These are phyloP conservation scores for Saccharomyces uvarum DNA, from an alignment of 1,139 yeast species.

Conservation along the genomic window DNA sequence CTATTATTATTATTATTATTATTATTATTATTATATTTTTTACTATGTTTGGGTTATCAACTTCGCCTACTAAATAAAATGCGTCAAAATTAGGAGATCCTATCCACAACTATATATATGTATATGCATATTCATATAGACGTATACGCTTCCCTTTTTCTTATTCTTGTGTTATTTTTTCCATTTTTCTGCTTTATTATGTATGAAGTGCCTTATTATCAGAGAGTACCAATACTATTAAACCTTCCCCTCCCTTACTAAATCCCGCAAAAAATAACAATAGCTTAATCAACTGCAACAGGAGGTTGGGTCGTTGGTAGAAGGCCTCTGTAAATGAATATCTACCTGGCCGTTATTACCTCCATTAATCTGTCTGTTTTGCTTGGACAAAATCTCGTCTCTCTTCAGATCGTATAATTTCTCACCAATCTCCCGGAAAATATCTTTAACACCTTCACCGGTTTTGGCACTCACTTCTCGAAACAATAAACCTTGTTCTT, in stretches of 20 bases:
- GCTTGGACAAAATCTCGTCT: constrained; percentile 20
- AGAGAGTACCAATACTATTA: neutral
- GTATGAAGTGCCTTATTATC: neutral
- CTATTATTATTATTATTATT: neutral
- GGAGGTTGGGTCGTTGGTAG: constrained; percentile 39
- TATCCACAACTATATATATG: neutral
- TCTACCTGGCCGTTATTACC: constrained; percentile 18
- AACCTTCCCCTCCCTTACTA: neutral
- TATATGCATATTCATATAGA: neutral
- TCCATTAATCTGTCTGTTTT: constrained; percentile 20
- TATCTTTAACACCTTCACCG: constrained; percentile 71
- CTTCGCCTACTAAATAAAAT: neutral
- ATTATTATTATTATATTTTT: neutral
- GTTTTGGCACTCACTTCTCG: constrained; percentile 94
- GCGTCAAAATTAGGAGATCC: neutral
- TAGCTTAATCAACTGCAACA: constrained; percentile 29
- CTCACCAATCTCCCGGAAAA: constrained; percentile 77
- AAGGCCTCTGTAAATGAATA: constrained; percentile 41
- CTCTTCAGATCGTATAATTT: constrained; percentile 37
- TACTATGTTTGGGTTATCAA: neutral
- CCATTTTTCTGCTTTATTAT: neutral
- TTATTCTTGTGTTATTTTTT: neutral
- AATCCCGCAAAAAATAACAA: neutral
- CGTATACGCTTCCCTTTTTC: neutral
- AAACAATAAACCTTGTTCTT: constrained; percentile 70